These are phyloP conservation scores for Lactarius sanguifluus DNA, from an alignment of 768 basidiomycete genomes.

Conservation along the genomic window DNA sequence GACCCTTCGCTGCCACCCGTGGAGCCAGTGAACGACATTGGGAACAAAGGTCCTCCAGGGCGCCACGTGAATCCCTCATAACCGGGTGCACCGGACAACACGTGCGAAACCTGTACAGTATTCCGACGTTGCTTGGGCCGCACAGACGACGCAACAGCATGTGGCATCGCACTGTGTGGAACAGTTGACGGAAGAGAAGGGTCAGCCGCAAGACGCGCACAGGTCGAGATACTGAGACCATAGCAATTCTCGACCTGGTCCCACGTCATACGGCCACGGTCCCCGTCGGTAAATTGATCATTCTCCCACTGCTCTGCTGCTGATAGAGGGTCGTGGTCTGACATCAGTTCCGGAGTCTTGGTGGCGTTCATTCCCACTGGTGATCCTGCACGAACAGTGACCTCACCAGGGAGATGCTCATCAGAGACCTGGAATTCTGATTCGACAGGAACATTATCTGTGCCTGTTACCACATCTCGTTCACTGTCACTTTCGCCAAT, in stretches of 20 bases:
- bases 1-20: constrained; percentile 10
- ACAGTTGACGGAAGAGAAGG: constrained; percentile 24
- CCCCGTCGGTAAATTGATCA: constrained; percentile 9
- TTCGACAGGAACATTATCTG: neutral
- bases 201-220: constrained; percentile 23
- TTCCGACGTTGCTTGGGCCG: constrained; percentile 24
- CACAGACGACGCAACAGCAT: constrained; percentile 21
- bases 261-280: constrained; percentile 14
- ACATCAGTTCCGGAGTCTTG: constrained; percentile 8
- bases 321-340: constrained; percentile 1
- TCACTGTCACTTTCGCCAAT: constrained; percentile 28
- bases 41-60: constrained; percentile 30
- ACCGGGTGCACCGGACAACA: constrained; percentile 30
- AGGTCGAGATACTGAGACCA: constrained; percentile 30
- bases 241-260: constrained; percentile 22
- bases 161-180: constrained; percentile 23
- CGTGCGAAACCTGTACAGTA: constrained; percentile 29
- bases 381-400: constrained; percentile 28
- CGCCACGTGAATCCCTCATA: constrained; percentile 30
- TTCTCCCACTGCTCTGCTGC: constrained; percentile 21
- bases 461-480: constrained; percentile 7
- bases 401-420: constrained; percentile 19
- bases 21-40: constrained; percentile 28
- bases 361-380: constrained; percentile 20
- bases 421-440: constrained; percentile 7